Conservation (phyloP, 805 yeast species). For the Starmerella etchellsii region DNA sequence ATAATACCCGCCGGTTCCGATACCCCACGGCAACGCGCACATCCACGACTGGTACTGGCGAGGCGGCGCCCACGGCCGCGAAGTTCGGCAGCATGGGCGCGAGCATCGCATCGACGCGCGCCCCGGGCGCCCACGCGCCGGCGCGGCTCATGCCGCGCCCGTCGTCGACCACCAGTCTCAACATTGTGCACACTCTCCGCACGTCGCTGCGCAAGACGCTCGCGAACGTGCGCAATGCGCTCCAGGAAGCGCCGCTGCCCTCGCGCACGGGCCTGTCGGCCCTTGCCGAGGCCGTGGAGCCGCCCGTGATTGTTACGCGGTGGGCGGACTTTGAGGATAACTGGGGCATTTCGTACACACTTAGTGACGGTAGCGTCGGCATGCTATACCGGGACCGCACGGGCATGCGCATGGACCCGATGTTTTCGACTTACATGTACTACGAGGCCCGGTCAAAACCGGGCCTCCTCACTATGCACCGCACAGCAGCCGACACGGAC, state of each 20-base stretch:
- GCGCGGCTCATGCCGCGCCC: constrained; percentile 11
- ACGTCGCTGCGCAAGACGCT: constrained; percentile 8
- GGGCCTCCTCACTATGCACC: constrained; percentile 19
- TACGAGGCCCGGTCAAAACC: constrained; percentile 40
- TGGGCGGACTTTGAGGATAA: constrained; percentile 98
- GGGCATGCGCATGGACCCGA: constrained; percentile 57
- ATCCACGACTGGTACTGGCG: background rate
- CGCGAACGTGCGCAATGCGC: constrained; percentile 1
- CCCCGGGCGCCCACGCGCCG: constrained; percentile 2
- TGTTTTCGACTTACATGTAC: constrained; percentile 39
- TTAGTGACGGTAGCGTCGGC: constrained; percentile 81
- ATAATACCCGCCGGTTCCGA: constrained; percentile 1
- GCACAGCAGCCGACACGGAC: constrained; percentile 32
- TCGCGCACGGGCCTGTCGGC: background rate
- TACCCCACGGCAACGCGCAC: constrained; percentile 7
- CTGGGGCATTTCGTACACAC: constrained; percentile 88
- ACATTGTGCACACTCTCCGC: constrained; percentile 12
- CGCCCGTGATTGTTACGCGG: constrained; percentile 38
- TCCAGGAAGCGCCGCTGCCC: background rate
- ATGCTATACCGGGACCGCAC: constrained; percentile 78
- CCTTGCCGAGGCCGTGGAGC: constrained; percentile 5
- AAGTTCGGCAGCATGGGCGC: constrained; percentile 1
- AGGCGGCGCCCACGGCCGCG: background rate
- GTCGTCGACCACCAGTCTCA: constrained; percentile 5
- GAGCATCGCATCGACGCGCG: background rate